phyloP scores from a whole-genome alignment of 768 basidiomycete species.

The Phylloporus arenicola region DNA sequence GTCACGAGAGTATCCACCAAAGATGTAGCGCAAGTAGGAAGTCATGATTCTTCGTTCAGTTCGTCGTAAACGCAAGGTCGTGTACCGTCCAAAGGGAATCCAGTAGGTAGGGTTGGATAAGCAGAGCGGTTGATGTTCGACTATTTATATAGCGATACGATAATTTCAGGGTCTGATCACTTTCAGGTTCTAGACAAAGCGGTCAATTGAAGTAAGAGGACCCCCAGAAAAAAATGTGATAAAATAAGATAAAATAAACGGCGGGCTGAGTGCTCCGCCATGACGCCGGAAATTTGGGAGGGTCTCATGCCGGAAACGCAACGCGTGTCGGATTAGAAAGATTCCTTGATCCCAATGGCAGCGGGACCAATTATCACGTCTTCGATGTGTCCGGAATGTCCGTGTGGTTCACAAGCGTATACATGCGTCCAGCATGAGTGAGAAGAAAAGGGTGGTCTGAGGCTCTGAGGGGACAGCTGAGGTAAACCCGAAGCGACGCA shows the following conservation, averaged over 20 bases:
- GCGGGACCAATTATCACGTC: conserved; percentile 26
- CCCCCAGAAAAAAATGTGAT: conserved; percentile 27
- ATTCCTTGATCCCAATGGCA: conserved; percentile 7
- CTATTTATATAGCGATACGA: conserved; percentile 25
- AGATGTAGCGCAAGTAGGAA: conserved; percentile 46
- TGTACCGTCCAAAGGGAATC: conserved; percentile 10
- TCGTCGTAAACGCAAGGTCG: conserved; percentile 18
- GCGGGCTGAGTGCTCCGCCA: conserved; percentile 9
- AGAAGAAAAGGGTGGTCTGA: conserved; percentile 9
- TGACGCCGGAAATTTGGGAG: conserved; percentile 14
- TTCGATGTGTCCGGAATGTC: conserved; percentile 27
- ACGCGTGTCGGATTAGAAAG: conserved; percentile 12
- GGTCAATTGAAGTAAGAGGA: conserved; percentile 30
- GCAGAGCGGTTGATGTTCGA: background rate
- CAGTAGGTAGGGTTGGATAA: conserved; percentile 11
- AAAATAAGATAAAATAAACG: background rate
- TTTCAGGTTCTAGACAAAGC: conserved; percentile 21
- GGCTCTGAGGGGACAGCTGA: conserved; percentile 17
- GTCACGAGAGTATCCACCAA: conserved; percentile 33
- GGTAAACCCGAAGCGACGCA: conserved; percentile 25
- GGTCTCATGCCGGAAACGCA: conserved; percentile 18
- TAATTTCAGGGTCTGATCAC: conserved; percentile 22
- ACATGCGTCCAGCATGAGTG: conserved; percentile 5
- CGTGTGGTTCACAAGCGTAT: conserved; percentile 18
- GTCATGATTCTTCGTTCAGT: conserved; percentile 34